Percentiles rank a stretch among this genome's conserved stretches.
These are phyloP conservation scores for Brassica balearica DNA, from an alignment of 441 rosid genomes.

Conservation along the genomic window DNA sequence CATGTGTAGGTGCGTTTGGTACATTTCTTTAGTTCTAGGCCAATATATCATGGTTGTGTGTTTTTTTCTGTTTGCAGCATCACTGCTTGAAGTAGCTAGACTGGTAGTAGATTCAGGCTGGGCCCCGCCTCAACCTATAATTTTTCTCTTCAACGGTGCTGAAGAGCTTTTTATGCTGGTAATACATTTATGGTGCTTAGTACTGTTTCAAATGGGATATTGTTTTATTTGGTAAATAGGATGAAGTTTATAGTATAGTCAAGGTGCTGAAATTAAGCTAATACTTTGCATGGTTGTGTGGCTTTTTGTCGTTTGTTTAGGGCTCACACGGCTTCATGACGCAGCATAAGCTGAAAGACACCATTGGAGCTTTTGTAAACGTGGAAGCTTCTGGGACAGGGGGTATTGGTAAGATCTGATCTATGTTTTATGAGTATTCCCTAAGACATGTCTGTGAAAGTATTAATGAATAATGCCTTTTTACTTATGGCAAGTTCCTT, in stretches of 20 bases:
- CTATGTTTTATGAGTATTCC: conserved; percentile 20
- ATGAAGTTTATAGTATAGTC: conserved; percentile 17
- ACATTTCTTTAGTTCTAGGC: background rate
- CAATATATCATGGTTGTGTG: too few relatives aligned
- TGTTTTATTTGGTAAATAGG: conserved; percentile 1
- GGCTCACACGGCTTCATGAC: conserved; percentile 98
- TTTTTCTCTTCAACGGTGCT: conserved; percentile 96
- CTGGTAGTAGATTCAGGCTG: conserved; percentile 81
- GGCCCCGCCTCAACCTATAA: conserved; percentile 86
- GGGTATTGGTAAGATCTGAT: conserved; percentile 75
- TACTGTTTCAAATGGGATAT: background rate
- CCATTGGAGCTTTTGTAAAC: conserved; percentile 90
- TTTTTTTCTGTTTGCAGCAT: conserved; percentile 61
- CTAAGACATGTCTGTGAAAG: background rate
- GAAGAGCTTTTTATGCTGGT: conserved; percentile 98
- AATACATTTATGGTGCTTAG: conserved; percentile 31
- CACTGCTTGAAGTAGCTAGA: conserved; percentile 91
- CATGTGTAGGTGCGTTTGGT: conserved; percentile 87
- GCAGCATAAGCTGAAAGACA: conserved; percentile 80
- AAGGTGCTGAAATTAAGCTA: conserved; percentile 21
- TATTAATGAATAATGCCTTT: background rate
- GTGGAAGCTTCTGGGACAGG: conserved; percentile 98
- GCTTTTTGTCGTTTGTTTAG: conserved; percentile 54
- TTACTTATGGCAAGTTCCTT: too few relatives aligned
- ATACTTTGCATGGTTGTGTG: conserved; percentile 10